Percentiles rank a stretch among this genome's conserved stretches.
These are phyloP conservation scores for Lobosporangium transversale DNA, from an alignment of 192 early-diverging fungal species.

Conservation along the genomic window DNA sequence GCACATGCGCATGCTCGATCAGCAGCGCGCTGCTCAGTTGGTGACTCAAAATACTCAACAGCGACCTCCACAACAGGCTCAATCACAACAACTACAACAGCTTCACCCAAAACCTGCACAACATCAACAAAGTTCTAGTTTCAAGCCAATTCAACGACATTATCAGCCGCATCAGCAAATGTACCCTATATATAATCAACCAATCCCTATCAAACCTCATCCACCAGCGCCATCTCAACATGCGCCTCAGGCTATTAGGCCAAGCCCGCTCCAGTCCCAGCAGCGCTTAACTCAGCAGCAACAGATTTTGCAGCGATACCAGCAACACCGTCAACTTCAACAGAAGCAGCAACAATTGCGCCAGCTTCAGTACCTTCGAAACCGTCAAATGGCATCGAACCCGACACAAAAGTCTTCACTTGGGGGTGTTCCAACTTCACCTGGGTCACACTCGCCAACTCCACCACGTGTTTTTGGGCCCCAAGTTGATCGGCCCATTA, in stretches of 20 bases:
- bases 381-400: constrained; percentile 1
- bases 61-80: constrained; percentile 12
- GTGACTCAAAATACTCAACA: constrained; percentile 25
- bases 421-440: not conserved
- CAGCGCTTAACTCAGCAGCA: constrained; percentile 29
- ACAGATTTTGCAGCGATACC: constrained; percentile 43
- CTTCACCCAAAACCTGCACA: constrained; percentile 16
- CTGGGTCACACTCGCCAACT: constrained; percentile 40
- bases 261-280: not conserved
- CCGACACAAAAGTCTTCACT: constrained; percentile 16
- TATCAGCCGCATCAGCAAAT: constrained; percentile 50
- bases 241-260: not conserved
- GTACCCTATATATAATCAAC: constrained; percentile 30
- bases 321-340: constrained; percentile 48
- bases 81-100: constrained; percentile 11
- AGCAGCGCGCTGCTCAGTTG: constrained; percentile 30
- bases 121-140: not conserved
- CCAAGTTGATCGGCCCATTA: constrained; percentile 37
- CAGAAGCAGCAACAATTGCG: constrained; percentile 42
- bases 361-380: constrained; percentile 38
- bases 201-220: constrained; percentile 37
- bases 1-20: constrained; percentile 50
- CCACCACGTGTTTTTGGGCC: constrained; percentile 38
- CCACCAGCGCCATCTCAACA: constrained; percentile 11
- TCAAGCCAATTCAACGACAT: constrained; percentile 29